These are phyloP conservation scores for Vinca minor DNA, from an alignment of 257 asterid species.

Conservation along the genomic window DNA sequence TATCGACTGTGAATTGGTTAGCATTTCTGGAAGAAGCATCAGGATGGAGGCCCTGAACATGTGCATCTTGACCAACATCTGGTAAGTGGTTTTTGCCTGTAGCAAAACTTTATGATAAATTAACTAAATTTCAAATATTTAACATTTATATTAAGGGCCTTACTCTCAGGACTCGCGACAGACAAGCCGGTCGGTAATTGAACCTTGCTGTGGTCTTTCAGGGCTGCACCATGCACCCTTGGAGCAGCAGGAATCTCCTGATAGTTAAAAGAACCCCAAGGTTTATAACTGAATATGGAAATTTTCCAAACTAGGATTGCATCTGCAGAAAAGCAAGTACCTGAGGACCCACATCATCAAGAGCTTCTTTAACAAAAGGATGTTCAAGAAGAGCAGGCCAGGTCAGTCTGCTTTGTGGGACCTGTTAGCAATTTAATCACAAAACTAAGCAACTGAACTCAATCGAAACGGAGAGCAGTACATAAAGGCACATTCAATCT, in stretches of 20 bases:
- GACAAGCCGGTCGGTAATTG: conserved; percentile 40
- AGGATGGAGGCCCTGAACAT: conserved; percentile 27
- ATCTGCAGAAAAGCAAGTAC: conserved; percentile 12
- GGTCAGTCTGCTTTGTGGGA: conserved; percentile 78
- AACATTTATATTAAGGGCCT: conserved; percentile 21
- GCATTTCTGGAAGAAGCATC: conserved; percentile 32
- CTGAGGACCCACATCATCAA: conserved; percentile 43
- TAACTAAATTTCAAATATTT: conserved; percentile 2
- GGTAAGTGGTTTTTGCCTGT: conserved; percentile 46
- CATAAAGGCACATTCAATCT: conserved; percentile 7
- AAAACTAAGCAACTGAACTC: conserved; percentile 21
- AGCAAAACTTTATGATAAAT: conserved; percentile 15
- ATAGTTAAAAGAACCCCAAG: neutral
- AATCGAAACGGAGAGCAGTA: conserved; percentile 14
- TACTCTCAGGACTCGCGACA: conserved; percentile 57
- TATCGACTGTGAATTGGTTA: conserved; percentile 24
- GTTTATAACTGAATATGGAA: conserved; percentile 8
- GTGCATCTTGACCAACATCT: conserved; percentile 34
- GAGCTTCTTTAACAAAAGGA: conserved; percentile 72
- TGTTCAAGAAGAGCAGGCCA: conserved; percentile 99
- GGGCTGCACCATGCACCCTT: conserved; percentile 40
- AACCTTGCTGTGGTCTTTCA: conserved; percentile 38
- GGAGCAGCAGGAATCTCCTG: conserved; percentile 49
- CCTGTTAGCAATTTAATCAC: conserved; percentile 36
- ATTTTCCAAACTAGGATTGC: conserved; percentile 5